A percentile compares a stretch with the other conserved stretches of the same genome.
Evolutionary conservation across 345 rosid genomes (phyloP).

Genomic region (Clarkia xantiana): DNA sequence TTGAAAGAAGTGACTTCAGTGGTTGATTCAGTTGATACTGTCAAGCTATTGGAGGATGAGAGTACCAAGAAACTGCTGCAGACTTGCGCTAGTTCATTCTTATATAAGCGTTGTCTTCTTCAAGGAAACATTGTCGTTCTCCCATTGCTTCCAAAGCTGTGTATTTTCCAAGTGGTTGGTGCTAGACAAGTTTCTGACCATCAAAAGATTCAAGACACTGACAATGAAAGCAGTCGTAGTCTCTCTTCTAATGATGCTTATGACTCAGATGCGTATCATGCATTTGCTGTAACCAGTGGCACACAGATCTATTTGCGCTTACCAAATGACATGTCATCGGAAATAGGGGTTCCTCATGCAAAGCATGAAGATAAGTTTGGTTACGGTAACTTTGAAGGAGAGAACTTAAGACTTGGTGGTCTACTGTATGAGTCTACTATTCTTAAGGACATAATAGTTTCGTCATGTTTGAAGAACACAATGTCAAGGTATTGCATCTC

Average conservation of each 20-base stretch:
- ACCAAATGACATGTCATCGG: conserved; percentile 14
- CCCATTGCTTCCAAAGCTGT: conserved; percentile 42
- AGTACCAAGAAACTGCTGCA: conserved; percentile 45
- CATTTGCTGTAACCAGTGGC: conserved; percentile 33
- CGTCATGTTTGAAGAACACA: conserved; percentile 29
- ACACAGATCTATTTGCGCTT: conserved; percentile 41
- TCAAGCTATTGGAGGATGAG: conserved; percentile 51
- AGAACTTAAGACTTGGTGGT: conserved; percentile 50
- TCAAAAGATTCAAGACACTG: conserved; percentile 13
- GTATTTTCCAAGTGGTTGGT: conserved; percentile 34
- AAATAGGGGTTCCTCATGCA: conserved; percentile 12
- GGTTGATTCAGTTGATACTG: conserved; percentile 30
- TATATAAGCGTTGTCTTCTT: conserved; percentile 43
- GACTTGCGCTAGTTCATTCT: conserved; percentile 47
- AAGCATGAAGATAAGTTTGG: conserved; percentile 15
- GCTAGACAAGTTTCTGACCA: conserved; percentile 11
- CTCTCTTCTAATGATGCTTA: conserved; percentile 6
- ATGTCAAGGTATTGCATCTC: conserved; percentile 42
- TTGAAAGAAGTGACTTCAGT: conserved; percentile 6
- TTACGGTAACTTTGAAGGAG: conserved; percentile 14
- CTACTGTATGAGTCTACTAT: conserved; percentile 45
- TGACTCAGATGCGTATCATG: conserved; percentile 11
- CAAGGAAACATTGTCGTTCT: conserved; percentile 58
- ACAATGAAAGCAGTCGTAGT: conserved; percentile 9
- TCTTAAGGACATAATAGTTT: conserved; percentile 46